phyloP scores from a whole-genome alignment of 495 filamentous ascomycete genomes.

The Penicillium paradoxum region DNA sequence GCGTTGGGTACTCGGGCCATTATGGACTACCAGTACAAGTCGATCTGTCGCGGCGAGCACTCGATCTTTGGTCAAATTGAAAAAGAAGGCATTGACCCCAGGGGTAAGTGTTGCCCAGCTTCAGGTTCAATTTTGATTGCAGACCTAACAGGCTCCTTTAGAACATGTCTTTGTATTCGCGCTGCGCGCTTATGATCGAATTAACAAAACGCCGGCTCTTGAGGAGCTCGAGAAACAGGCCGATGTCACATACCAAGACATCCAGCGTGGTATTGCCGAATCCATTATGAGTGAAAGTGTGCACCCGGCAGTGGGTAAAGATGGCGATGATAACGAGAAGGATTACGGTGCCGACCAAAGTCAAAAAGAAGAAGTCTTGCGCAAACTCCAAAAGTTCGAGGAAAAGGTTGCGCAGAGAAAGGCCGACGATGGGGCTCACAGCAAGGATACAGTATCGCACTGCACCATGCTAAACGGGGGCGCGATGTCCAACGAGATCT shows the following conservation, averaged over 20 bases:
- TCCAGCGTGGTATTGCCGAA: constrained; percentile 79
- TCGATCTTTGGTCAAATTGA: constrained; percentile 79
- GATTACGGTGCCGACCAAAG: constrained; percentile 32
- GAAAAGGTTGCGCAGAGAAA: constrained; percentile 42
- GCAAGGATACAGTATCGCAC: constrained; percentile 68
- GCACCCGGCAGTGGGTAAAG: constrained; percentile 53
- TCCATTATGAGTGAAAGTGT: constrained; percentile 77
- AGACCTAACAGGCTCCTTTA: constrained; percentile 6
- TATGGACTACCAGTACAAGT: constrained; percentile 99
- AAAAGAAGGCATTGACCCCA: constrained; percentile 74
- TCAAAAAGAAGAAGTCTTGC: constrained; percentile 39
- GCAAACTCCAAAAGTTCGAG: constrained; percentile 63
- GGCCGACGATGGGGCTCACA: constrained; percentile 33
- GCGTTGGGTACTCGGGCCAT: constrained; percentile 86
- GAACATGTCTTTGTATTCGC: constrained; percentile 91
- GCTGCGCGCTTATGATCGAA: constrained; percentile 79
- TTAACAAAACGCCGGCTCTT: constrained; percentile 72
- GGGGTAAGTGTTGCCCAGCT: constrained; percentile 17
- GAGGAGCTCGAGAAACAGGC: constrained; percentile 68
- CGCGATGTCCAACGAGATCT: constrained; percentile 62
- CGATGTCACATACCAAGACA: constrained; percentile 75
- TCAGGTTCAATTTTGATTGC: not conserved
- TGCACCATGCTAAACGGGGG: constrained; percentile 71
- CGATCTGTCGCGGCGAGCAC: constrained; percentile 83
- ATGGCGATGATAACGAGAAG: constrained; percentile 39